Evolutionary conservation across 345 rosid genomes (phyloP).

Genomic region (Eucalyptus lansdowneana): DNA sequence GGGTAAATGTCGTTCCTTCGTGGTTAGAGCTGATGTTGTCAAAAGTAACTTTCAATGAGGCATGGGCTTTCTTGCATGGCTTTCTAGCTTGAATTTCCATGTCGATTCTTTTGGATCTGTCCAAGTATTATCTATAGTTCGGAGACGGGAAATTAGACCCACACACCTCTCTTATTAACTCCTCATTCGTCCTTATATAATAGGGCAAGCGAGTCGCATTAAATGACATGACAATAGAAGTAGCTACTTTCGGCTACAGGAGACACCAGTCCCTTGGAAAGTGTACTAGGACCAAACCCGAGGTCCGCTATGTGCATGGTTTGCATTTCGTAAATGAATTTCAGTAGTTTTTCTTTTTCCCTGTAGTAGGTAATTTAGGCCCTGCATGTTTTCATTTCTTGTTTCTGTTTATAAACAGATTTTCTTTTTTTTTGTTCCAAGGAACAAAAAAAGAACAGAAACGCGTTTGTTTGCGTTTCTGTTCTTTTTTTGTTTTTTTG

Average conservation of each 20-base stretch:
- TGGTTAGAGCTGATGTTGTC: not conserved
- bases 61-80: not conserved
- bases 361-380: not conserved
- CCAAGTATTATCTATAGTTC: not conserved
- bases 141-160: not conserved
- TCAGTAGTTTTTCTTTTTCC: not conserved
- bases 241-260: not conserved
- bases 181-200: not conserved
- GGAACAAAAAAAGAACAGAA: no score
- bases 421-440: no score
- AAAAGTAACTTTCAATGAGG: not conserved
- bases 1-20: not conserved
- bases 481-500: no score
- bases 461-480: no score
- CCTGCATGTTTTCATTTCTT: no score
- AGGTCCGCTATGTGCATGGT: not conserved
- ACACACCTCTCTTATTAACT: not conserved
- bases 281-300: not conserved
- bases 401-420: no score
- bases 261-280: not conserved
- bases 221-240: not conserved
- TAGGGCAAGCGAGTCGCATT: not conserved
- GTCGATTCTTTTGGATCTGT: not conserved
- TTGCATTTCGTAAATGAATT: not conserved
- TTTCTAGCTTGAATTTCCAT: not conserved